Conservation (phyloP, 2,329 filamentous ascomycete genomes). For the Aspergillus floridensis region DNA sequence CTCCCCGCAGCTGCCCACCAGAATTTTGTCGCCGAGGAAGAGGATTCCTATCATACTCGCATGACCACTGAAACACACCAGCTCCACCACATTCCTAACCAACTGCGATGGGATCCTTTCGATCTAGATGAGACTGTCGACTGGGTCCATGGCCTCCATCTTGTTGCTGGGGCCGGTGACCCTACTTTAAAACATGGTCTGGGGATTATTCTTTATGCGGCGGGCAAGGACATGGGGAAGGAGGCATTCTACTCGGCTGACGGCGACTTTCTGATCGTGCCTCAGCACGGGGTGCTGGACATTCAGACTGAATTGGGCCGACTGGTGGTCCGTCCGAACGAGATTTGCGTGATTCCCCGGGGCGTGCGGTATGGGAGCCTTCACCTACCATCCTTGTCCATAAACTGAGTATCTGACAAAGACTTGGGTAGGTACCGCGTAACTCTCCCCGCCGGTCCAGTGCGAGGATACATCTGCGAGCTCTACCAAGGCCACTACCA, state of each 20-base stretch:
- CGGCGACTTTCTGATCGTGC: slow-evolving; percentile 73
- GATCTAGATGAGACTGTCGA: slow-evolving; percentile 67
- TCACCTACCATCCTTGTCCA: not conserved
- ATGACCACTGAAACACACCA: slow-evolving; percentile 46
- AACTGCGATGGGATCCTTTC: slow-evolving; percentile 77
- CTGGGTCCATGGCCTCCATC: slow-evolving; percentile 66
- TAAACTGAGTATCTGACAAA: not conserved
- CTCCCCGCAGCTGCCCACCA: slow-evolving; percentile 62
- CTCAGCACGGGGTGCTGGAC: slow-evolving; percentile 70
- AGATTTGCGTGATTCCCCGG: slow-evolving; percentile 73
- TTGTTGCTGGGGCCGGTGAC: slow-evolving; percentile 77
- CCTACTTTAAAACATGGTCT: slow-evolving; percentile 74
- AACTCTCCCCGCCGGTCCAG: slow-evolving; percentile 59
- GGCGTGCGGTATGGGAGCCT: slow-evolving; percentile 55
- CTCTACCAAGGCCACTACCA: slow-evolving; percentile 70
- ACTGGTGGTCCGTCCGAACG: slow-evolving; percentile 71
- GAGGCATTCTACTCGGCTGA: slow-evolving; percentile 82
- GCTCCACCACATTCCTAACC: slow-evolving; percentile 74
- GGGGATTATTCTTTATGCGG: slow-evolving; percentile 77
- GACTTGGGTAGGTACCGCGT: slow-evolving; percentile 60
- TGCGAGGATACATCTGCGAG: slow-evolving; percentile 72
- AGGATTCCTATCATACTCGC: slow-evolving; percentile 46
- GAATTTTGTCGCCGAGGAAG: slow-evolving; percentile 47
- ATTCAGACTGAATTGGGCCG: slow-evolving; percentile 75
- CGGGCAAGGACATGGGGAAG: slow-evolving; percentile 73